A percentile compares a stretch with the other conserved stretches of the same genome.
Conservation (phyloP, 2,329 filamentous ascomycete species). For the Paracoccidioides lutzii region DNA sequence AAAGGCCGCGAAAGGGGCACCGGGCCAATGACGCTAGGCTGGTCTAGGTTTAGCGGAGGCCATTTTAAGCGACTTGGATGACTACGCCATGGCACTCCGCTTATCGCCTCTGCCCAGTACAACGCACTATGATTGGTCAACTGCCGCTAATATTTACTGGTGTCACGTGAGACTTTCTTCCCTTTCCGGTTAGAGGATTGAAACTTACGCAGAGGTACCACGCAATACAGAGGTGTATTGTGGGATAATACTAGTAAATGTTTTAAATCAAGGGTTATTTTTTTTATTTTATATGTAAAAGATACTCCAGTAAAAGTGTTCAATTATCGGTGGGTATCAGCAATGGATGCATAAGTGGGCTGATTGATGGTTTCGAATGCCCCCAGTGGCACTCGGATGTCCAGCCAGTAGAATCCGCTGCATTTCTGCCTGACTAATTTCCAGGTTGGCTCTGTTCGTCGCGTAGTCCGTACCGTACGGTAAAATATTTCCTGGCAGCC, state of each 20-base stretch:
- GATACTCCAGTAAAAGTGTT: too few species aligned
- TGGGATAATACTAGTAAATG: too few species aligned
- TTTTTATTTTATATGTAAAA: too few species aligned
- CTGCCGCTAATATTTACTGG: background rate
- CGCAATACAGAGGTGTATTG: background rate
- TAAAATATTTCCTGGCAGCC: background rate
- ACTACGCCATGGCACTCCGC: background rate
- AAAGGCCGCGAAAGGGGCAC: too few species aligned
- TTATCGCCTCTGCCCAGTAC: background rate
- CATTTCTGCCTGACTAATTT: background rate
- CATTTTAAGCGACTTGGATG: background rate
- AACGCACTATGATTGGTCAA: background rate
- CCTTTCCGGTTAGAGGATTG: background rate
- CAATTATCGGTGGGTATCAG: too few species aligned
- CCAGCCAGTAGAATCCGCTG: background rate
- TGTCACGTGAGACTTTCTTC: background rate
- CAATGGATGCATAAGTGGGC: too few species aligned
- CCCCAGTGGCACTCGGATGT: background rate
- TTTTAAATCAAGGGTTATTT: too few species aligned
- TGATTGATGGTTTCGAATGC: background rate
- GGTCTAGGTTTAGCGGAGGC: background rate
- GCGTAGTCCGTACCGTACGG: background rate
- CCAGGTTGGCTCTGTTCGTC: background rate
- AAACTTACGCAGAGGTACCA: background rate
- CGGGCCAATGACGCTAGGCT: background rate